These are phyloP conservation scores for Mycothermus thermophilus DNA, from an alignment of 495 filamentous ascomycete species.

Conservation along the genomic window DNA sequence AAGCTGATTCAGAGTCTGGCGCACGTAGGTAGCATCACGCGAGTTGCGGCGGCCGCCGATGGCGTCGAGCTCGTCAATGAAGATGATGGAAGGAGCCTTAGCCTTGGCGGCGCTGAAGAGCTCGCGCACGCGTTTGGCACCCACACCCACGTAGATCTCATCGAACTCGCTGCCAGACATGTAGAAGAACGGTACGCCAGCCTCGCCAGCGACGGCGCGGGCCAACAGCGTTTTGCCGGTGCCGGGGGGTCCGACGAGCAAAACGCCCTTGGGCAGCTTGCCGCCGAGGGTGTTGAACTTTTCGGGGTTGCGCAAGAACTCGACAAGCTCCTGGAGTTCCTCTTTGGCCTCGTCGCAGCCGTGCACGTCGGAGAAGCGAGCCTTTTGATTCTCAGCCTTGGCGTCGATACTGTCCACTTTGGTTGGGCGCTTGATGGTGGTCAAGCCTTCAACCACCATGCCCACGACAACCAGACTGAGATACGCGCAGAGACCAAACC, in stretches of 20 bases:
- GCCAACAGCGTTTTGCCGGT: slow-evolving; percentile 97
- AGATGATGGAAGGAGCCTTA: slow-evolving; percentile 91
- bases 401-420: slow-evolving; percentile 59
- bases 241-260: slow-evolving; percentile 89
- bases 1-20: slow-evolving; percentile 93
- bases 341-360: slow-evolving; percentile 98
- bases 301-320: slow-evolving; percentile 86
- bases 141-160: slow-evolving; percentile 95
- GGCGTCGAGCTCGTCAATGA: slow-evolving; percentile 95
- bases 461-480: slow-evolving; percentile 59
- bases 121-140: slow-evolving; percentile 93
- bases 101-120: slow-evolving; percentile 77
- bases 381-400: slow-evolving; percentile 77
- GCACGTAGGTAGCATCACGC: slow-evolving; percentile 86
- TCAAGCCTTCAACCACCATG: slow-evolving; percentile 64
- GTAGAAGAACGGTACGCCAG: slow-evolving; percentile 97
- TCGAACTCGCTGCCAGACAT: slow-evolving; percentile 99
- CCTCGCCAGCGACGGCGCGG: slow-evolving; percentile 90
- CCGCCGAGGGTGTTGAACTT: slow-evolving; percentile 84
- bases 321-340: slow-evolving; percentile 90
- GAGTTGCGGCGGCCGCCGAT: slow-evolving; percentile 91
- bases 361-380: slow-evolving; percentile 87
- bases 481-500: slow-evolving; percentile 63
- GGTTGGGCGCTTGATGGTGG: slow-evolving; percentile 63
- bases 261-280: slow-evolving; percentile 90